A percentile compares a stretch with the other conserved stretches of the same genome.
phyloP scores from a whole-genome alignment of 2,329 filamentous ascomycete genomes.

The Boeremia lycopersici region DNA sequence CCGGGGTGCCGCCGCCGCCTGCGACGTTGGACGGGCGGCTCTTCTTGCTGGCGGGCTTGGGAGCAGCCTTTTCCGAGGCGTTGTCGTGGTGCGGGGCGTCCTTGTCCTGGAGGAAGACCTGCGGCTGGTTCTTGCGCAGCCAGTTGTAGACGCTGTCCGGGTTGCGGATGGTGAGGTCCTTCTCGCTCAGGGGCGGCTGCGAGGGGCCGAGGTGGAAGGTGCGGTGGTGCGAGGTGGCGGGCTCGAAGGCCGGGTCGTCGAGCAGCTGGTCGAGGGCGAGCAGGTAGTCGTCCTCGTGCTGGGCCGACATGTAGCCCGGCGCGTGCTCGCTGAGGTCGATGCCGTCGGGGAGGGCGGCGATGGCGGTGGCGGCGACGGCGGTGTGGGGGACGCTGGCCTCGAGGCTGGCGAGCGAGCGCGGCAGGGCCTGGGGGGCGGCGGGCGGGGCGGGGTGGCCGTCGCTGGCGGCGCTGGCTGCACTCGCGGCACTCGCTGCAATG shows the following conservation, averaged over 20 bases:
- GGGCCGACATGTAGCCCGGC: slow-evolving; percentile 69
- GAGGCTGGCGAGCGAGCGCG: slow-evolving; percentile 46
- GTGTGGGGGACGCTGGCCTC: slow-evolving; percentile 51
- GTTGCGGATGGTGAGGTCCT: slow-evolving; percentile 70
- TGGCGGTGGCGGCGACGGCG: slow-evolving; percentile 33
- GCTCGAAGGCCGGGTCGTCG: slow-evolving; percentile 60
- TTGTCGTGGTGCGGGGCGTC: slow-evolving; percentile 49
- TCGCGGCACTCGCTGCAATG: slow-evolving; percentile 52
- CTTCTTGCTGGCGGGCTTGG: slow-evolving; percentile 35
- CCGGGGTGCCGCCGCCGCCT: slow-evolving; percentile 31
- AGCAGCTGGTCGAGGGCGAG: slow-evolving; percentile 65
- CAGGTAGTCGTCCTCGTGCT: slow-evolving; percentile 77
- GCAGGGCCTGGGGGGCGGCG: slow-evolving; percentile 28
- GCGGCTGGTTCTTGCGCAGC: slow-evolving; percentile 83
- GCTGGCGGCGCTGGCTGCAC: slow-evolving; percentile 28
- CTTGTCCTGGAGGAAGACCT: slow-evolving; percentile 82
- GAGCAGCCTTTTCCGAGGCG: slow-evolving; percentile 40
- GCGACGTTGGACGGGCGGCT: slow-evolving; percentile 44
- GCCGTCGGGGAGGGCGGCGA: slow-evolving; percentile 44
- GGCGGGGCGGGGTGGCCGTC: slow-evolving; percentile 37
- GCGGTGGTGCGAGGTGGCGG: slow-evolving; percentile 49
- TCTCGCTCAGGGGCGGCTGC: slow-evolving; percentile 51
- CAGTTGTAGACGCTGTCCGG: slow-evolving; percentile 95
- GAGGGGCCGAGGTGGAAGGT: slow-evolving; percentile 49
- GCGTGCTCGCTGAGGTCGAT: slow-evolving; percentile 62